phyloP scores from a whole-genome alignment of 495 filamentous ascomycete genomes.

The Rhypophila decipiens region DNA sequence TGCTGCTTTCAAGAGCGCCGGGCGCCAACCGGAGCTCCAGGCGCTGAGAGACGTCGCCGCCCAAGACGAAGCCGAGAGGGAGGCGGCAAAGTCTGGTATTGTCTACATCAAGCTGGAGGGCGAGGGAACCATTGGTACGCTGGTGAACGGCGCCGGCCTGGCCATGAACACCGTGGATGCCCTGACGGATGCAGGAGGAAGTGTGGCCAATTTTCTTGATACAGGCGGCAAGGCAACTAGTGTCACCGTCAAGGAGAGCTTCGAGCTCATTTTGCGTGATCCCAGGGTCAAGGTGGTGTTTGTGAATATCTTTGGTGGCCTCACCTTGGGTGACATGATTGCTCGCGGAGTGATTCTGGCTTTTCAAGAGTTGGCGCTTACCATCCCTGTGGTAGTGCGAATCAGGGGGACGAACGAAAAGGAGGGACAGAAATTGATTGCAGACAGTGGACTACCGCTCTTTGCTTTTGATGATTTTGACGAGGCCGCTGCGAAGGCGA shows the following conservation, averaged over 20 bases:
- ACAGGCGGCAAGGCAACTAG: constrained; percentile 86
- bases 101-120: constrained; percentile 59
- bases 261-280: constrained; percentile 66
- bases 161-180: constrained; percentile 92
- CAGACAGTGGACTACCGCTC: constrained; percentile 64
- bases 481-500: constrained; percentile 67
- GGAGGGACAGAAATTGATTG: constrained; percentile 69
- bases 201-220: constrained; percentile 78
- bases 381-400: constrained; percentile 74
- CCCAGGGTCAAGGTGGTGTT: constrained; percentile 65
- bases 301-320: constrained; percentile 86
- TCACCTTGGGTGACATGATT: constrained; percentile 86
- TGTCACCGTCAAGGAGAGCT: constrained; percentile 73
- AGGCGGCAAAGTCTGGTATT: constrained; percentile 66
- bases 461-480: constrained; percentile 80
- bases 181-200: constrained; percentile 56
- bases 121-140: constrained; percentile 58
- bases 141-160: constrained; percentile 84
- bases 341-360: constrained; percentile 74
- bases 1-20: constrained; percentile 60
- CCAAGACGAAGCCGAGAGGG: constrained; percentile 53
- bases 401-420: constrained; percentile 79
- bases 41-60: constrained; percentile 42
- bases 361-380: constrained; percentile 63
- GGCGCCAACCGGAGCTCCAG: constrained; percentile 62